Percentiles rank a stretch among this genome's conserved stretches.
Evolutionary conservation across 768 basidiomycete species (phyloP).

Genomic region (Tremella yokohamensis): DNA sequence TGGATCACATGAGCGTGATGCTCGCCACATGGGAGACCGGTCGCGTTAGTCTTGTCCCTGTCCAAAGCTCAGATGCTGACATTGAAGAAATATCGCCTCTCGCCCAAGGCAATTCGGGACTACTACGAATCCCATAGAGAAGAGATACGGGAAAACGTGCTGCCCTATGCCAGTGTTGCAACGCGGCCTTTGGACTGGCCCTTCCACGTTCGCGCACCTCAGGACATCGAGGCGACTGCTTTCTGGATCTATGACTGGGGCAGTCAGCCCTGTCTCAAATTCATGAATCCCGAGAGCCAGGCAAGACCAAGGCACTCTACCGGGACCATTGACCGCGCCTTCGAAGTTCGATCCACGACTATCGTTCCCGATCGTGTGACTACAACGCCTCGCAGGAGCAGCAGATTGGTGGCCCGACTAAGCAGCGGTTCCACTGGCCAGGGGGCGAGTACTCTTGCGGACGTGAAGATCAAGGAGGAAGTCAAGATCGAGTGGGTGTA

Average conservation of each 20-base stretch:
- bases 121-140: neutral
- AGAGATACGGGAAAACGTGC: neutral
- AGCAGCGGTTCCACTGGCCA: too few species aligned
- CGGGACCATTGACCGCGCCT: too few species aligned
- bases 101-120: neutral
- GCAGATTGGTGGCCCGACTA: too few species aligned
- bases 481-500: too few species aligned
- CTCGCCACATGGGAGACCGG: slow-evolving; percentile 1
- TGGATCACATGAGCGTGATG: slow-evolving; percentile 1
- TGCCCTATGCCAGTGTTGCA: neutral
- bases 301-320: too few species aligned
- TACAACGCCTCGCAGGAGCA: too few species aligned
- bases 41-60: neutral
- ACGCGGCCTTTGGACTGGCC: neutral
- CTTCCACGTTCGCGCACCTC: neutral
- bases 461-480: too few species aligned
- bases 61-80: neutral
- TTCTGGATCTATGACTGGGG: slow-evolving; percentile 5
- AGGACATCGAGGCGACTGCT: neutral
- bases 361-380: too few species aligned
- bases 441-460: too few species aligned
- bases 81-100: neutral
- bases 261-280: neutral
- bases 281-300: neutral
- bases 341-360: too few species aligned